These are phyloP conservation scores for Daedaleopsis sinensis DNA, from an alignment of 768 basidiomycete species.

Conservation along the genomic window DNA sequence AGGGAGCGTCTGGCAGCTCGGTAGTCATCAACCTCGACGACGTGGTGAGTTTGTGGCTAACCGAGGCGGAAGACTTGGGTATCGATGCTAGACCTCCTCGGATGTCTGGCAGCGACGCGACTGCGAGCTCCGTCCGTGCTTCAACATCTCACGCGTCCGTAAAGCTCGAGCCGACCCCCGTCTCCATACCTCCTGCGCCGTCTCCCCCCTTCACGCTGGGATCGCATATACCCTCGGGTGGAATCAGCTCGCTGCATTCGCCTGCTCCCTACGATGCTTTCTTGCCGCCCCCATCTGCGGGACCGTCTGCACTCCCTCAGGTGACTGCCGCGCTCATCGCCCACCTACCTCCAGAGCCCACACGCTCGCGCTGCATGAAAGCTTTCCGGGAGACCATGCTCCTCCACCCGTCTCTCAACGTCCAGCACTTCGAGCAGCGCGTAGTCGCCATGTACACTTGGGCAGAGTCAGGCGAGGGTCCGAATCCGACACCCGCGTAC, in stretches of 20 bases:
- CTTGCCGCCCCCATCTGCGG: conserved; percentile 16
- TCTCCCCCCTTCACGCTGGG: conserved; percentile 3
- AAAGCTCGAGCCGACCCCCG: conserved; percentile 39
- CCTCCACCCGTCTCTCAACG: conserved; percentile 54
- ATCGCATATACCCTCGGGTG: conserved; percentile 3
- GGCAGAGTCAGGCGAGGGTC: conserved; percentile 32
- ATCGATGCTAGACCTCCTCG: conserved; percentile 21
- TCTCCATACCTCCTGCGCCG: conserved; percentile 28
- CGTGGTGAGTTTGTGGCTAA: conserved; percentile 61
- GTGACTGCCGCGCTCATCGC: conserved; percentile 44
- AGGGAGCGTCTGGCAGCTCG: conserved; percentile 45
- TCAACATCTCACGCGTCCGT: conserved; percentile 22
- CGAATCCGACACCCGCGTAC: conserved; percentile 11
- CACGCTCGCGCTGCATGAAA: conserved; percentile 41
- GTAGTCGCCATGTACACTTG: conserved; percentile 47
- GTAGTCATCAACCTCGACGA: conserved; percentile 60
- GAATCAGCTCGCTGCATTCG: conserved; percentile 12
- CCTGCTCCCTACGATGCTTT: conserved; percentile 20
- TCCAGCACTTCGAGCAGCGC: conserved; percentile 48
- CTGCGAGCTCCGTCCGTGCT: conserved; percentile 11
- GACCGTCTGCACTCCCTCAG: conserved; percentile 21
- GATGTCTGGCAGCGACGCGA: conserved; percentile 24
- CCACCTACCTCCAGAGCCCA: conserved; percentile 43
- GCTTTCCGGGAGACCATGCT: conserved; percentile 46
- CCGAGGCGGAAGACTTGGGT: conserved; percentile 48